Base-by-base conservation (phyloP, 2,329 filamentous ascomycete genomes). In the Colletotrichum godetiae region DNA sequence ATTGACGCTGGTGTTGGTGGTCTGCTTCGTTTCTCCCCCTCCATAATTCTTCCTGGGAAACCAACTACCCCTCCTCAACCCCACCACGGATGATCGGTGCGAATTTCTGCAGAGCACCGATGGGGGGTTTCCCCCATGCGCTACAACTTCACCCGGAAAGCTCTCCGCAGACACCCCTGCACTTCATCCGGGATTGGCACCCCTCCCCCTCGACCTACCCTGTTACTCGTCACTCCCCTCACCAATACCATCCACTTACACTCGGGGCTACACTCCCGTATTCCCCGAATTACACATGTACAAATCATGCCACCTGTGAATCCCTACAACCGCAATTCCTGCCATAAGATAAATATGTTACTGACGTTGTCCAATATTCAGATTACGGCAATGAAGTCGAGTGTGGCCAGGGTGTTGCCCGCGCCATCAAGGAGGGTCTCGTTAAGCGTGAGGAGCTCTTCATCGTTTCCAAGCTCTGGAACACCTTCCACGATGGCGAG, bases 381-480 rank as follows among this genome's bases (percentile, higher is more conserved):
- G 93, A 95, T 83, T 96, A 97, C 84, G 93, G 93, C 78, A 96
- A 96, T 82, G 94, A 96, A 84, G 90, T 90, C 77, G 93, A 95
- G 83, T 91, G 89, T 76, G 94, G 94, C 72, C 85, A 95, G 81
- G 94, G 94, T 78, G 88, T 96, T 59, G 90, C 92, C 73, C 92
- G 93, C 77, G 94, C 94, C 79, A 94, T 97, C 84, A 89, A 92
- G 80, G 94, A 97, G 11, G 93, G 94, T 56, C 83, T 96, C 72
- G 93, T 95, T 78, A 95, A 92, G 87, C 92, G 94, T 73, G 91
- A 94, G 84, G 94, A 98, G 29, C 93, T 97, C 81, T 97, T 97
- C 90, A 92, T 98, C 81, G 93, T 95, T 76, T 95, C 93, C 84
- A 98, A 97, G 88, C 92, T 98, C 72, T 97, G 95, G 95, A 95